phyloP scores from a whole-genome alignment of 208 protist genomes.

The Naegleria gruberi region DNA sequence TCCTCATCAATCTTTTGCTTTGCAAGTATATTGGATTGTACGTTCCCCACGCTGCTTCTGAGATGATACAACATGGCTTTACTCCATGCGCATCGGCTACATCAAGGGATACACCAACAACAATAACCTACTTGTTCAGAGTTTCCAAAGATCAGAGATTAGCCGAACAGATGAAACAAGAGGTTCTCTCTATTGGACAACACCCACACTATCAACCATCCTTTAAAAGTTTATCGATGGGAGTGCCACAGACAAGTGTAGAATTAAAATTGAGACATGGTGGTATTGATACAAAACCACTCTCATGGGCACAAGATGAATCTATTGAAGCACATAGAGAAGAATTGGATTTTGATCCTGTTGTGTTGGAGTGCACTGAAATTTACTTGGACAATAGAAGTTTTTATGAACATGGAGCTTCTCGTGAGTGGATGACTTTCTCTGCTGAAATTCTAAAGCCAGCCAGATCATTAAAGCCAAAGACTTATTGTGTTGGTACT shows the following conservation, averaged over 20 bases:
- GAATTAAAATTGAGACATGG: not conserved
- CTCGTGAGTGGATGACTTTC: not conserved
- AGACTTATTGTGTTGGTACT: not conserved
- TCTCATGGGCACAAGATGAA: not conserved
- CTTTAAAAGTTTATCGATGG: not conserved
- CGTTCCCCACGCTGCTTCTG: not conserved
- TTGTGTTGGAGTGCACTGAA: not conserved
- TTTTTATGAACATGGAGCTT: not conserved
- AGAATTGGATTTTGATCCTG: not conserved
- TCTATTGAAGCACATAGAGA: not conserved
- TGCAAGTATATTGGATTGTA: not conserved
- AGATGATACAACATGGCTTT: not conserved
- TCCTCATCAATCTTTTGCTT: not conserved
- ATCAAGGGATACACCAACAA: not conserved
- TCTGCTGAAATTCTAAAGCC: not conserved
- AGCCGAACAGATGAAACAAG: not conserved
- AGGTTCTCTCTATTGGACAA: not conserved
- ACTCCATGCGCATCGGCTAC: not conserved
- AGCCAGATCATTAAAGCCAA: not conserved
- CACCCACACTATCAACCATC: not conserved
- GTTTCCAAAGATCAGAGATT: not conserved
- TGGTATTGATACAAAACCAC: not conserved
- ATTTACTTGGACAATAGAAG: not conserved
- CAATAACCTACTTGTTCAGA: not conserved
- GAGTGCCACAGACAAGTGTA: not conserved